Evolutionary conservation across 2,329 filamentous ascomycete species (phyloP).

Genomic region (Didymella pomorum): DNA sequence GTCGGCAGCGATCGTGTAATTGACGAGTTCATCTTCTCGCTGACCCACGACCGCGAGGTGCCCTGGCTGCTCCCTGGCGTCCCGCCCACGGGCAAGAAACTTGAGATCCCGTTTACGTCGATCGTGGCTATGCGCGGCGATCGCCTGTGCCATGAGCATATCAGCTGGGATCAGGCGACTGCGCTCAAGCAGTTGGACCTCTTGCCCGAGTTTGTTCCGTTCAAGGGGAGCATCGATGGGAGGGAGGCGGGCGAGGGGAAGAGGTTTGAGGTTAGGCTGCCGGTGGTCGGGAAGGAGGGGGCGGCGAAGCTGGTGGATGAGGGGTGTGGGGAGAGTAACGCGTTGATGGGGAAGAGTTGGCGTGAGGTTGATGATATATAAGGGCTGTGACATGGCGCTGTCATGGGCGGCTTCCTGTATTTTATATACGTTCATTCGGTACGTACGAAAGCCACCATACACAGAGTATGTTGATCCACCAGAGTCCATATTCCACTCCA

Average conservation of each 20-base stretch:
- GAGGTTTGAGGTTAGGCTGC: conserved; percentile 67
- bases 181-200: conserved; percentile 68
- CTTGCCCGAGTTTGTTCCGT: conserved; percentile 70
- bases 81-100: conserved; percentile 38
- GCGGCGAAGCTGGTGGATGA: conserved; percentile 61
- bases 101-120: conserved; percentile 69
- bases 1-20: conserved; percentile 73
- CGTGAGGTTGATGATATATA: conserved; percentile 38
- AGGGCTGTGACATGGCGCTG: too few relatives aligned
- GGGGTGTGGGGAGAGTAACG: conserved; percentile 61
- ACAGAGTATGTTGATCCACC: too few relatives aligned
- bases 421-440: too few relatives aligned
- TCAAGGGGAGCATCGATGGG: conserved; percentile 55
- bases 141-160: conserved; percentile 74
- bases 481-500: too few relatives aligned
- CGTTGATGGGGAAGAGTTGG: conserved; percentile 58
- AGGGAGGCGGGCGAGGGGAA: conserved; percentile 50
- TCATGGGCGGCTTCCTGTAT: too few relatives aligned
- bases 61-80: conserved; percentile 50
- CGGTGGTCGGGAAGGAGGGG: conserved; percentile 65
- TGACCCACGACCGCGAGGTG: conserved; percentile 45
- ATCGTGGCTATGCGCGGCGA: conserved; percentile 74
- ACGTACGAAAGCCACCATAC: too few relatives aligned
- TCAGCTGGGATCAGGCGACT: conserved; percentile 73
- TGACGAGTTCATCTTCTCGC: conserved; percentile 49